Evolutionary conservation across 148 eudicot species (phyloP).

Genomic region (Diospyros kaki): DNA sequence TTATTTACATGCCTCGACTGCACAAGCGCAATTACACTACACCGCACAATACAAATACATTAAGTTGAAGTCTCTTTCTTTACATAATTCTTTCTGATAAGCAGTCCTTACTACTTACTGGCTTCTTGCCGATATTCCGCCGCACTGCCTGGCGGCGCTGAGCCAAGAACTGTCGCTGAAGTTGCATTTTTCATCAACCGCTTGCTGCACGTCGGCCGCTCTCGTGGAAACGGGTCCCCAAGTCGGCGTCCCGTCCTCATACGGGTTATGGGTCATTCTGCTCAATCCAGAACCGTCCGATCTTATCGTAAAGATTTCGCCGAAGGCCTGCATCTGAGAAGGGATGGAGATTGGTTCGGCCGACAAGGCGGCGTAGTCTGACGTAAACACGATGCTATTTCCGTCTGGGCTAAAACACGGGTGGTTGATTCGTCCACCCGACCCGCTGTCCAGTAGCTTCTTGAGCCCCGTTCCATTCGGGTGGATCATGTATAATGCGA

Average conservation of each 20-base stretch:
- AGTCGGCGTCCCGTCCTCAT: constrained; percentile 75
- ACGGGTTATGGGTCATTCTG: constrained; percentile 61
- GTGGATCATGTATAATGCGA: neutral
- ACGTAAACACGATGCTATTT: constrained; percentile 52
- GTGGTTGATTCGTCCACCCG: constrained; percentile 15
- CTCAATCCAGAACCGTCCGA: constrained; percentile 36
- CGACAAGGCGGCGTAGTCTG: constrained; percentile 72
- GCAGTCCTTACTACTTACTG: too few relatives aligned
- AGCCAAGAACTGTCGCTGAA: constrained; percentile 1
- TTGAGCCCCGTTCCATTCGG: constrained; percentile 76
- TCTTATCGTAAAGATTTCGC: constrained; percentile 58
- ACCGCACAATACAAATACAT: too few relatives aligned
- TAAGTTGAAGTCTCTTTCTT: too few relatives aligned
- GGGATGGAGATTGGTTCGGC: constrained; percentile 82
- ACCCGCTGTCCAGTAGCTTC: constrained; percentile 56
- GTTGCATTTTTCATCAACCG: too few relatives aligned
- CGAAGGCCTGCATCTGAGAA: constrained; percentile 72
- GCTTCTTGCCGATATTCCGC: too few relatives aligned
- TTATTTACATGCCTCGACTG: too few relatives aligned
- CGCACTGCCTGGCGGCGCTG: too few relatives aligned
- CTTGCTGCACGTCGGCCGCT: too few relatives aligned
- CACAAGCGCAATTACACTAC: too few relatives aligned
- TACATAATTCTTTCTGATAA: too few relatives aligned
- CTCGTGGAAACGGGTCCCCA: constrained; percentile 34
- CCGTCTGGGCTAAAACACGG: constrained; percentile 12